Evolutionary conservation across 768 basidiomycete species (phyloP), one percentile per base, ranked within the genome.

Genomic region (Coprinopsis strossmayeri): DNA sequence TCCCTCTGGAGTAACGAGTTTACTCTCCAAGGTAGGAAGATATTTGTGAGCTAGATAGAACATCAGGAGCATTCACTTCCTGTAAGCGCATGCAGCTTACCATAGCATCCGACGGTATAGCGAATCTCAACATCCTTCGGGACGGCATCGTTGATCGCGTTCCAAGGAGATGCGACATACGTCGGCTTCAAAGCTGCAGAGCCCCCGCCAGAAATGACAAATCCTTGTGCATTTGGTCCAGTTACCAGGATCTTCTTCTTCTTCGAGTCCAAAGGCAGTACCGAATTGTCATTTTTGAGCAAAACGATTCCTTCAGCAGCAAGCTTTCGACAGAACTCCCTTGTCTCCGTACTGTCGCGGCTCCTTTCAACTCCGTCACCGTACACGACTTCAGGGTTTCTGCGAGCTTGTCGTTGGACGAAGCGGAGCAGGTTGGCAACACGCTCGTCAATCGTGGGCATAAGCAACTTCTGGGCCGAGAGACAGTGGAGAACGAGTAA

Each of bases 161-260:
- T 74, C 57, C 70, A 82, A 1, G 87, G 85, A 3, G 77, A 78
- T 15, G 81, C 68, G 24, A 78, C 69, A 67, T 86, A 87, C 13
- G 73, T 77, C 1, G 84, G 68, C 51, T 80, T 84, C 46, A 91
- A 70, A 9, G 83, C 82, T 9, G 85, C 84, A 27, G 87, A 87
- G 28, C 88, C 87, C 21, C 88, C 89, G 11, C 84, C 84, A 17
- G 84, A 88, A 38, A 87, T 78, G 4, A 85, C 70, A 32, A 75
- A 63, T 43, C 76, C 78, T 59, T 78, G 77, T 35, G 78, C 79
- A 61, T 86, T 86, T 2, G 84, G 81, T 1, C 84, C 84, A 48
- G 87, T 81, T 40, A 87, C 66, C 3, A 79, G 81, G 34, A 89
- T 65, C 49, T 69, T 77, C 55, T 71, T 72, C 30, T 71, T 61